A percentile compares a stretch with the other conserved stretches of the same genome.
phyloP scores from a whole-genome alignment of 1,284 basidiomycete species.

The Clitocybe nebularis region DNA sequence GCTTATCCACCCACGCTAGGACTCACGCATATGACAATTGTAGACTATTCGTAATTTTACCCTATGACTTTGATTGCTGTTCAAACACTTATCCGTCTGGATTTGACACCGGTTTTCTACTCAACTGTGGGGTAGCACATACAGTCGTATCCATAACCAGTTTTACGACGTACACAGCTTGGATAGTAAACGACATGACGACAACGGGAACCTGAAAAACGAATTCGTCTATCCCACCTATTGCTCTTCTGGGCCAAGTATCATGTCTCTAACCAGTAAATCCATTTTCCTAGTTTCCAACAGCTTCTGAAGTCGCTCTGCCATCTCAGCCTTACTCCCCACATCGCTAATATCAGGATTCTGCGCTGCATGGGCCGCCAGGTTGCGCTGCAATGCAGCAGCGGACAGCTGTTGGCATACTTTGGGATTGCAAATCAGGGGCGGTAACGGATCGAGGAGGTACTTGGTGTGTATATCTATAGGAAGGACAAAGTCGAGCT shows the following conservation, averaged over 20 bases:
- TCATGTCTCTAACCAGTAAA: constrained; percentile 45
- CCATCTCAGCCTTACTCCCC: constrained; percentile 39
- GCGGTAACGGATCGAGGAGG: constrained; percentile 40
- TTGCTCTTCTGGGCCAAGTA: constrained; percentile 22
- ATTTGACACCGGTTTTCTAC: no score
- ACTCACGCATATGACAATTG: no score
- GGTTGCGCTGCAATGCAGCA: constrained; percentile 49
- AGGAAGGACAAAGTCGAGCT: neutral
- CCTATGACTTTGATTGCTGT: no score
- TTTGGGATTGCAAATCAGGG: constrained; percentile 44
- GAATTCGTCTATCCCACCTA: no score
- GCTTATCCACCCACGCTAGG: no score
- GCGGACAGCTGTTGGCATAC: constrained; percentile 38
- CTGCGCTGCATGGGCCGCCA: constrained; percentile 43
- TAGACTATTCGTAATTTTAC: no score
- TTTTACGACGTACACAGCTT: no score
- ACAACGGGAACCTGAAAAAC: no score
- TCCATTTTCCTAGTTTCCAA: constrained; percentile 44
- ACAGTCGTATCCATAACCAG: no score
- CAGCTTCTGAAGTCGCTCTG: constrained; percentile 30
- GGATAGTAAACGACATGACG: no score
- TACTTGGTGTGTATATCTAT: constrained; percentile 45
- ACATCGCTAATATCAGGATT: constrained; percentile 32
- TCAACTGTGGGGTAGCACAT: no score
- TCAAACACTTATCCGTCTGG: no score